Evolutionary conservation across 768 basidiomycete genomes (phyloP), one percentile per base, ranked within the genome.

Genomic region (Lyophyllum semitale): DNA sequence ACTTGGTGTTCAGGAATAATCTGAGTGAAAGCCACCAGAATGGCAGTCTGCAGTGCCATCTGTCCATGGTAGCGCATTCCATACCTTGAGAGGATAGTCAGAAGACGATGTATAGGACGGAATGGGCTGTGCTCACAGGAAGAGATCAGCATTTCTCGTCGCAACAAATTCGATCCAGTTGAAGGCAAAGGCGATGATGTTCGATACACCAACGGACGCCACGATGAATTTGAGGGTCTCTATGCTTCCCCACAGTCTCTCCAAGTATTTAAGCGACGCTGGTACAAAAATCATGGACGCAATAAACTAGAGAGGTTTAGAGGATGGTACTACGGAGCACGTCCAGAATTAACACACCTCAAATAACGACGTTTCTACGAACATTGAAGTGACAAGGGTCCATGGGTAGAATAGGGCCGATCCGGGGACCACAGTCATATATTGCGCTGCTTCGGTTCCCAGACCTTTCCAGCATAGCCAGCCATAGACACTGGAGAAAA

Each of bases 1-100:
- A 99, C 87, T 72, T 98, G 96, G 65, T 99, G 95, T 71, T 99
- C 97, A 29, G 96, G 96, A 62, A 98, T 98, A 51, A 97, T 73
- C 70, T 99, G 97, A 3, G 95, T 98, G 73, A 98, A 98, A 6
- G 95, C 96, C 51, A 99, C 97, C 32, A 99, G 77, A 58, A 95
- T 77, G 2, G 88, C 89, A 48, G 87, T 88, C 65, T 97, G 93
- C 18, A 99, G 77, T 5, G 93, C 90, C 82, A 91, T 93, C 71
- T 95, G 89, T 40, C 97, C 97, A 64, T 91, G 93, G 67, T 96
- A 97, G 42, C 83, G 78, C 82, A 92, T 89, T 33, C 88, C 92
- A 71, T 89, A 93, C 41, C 96, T 97, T 45, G 37, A 18, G 46
- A 38, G 45, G 41, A 53, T 48, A 48, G 48, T 54, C 22, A 62